Base-by-base conservation (phyloP, 75 land plant genomes). In the Pseudotsuga menziesii region DNA sequence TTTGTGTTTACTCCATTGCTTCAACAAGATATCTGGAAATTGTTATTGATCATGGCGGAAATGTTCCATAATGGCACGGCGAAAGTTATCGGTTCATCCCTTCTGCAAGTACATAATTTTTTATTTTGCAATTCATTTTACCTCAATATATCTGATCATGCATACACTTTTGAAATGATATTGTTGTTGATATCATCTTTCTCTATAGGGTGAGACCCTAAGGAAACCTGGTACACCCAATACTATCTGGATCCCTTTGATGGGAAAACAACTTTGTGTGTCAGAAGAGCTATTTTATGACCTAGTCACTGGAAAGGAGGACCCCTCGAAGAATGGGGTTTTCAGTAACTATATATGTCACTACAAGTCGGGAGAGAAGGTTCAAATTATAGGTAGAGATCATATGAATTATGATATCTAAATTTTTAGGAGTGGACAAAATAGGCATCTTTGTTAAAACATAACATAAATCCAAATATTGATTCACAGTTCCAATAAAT, bases 11-110 rank as follows among this genome's bases (percentile, higher is more conserved):
- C n/a, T n/a, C n/a, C n/a, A n/a, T n/a, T n/a, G n/a, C n/a, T n/a
- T n/a, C n/a, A n/a, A n/a, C n/a, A n/a, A n/a, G n/a, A n/a, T n/a
- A n/a, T n/a, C n/a, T n/a, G n/a, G n/a, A 96, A 77, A 96, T 96
- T 75, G 97, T 96, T 17, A 94, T 96, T 77, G 98, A 94, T 74
- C 98, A 96, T 85, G 91, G 88, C 35, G 98, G 98, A 25, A 91
- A 91, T 83, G 88, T 94, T 19, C 98, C 98, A 15, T 96, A 91
- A 66, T 96, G 98, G 98, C 97, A 96, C 82, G 98, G 98, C 11
- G 97, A 96, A 82, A 96, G 98, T 77, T 94, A 90, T 79, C 97
- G 98, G 32, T 81, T 96, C 13, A 93, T 96, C 73, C 92, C 98
- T 82, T 95, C 98, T 52, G 98, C 92, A 92, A 89, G 94, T 81